Base-by-base conservation (phyloP, 2,329 filamentous ascomycete genomes). In the Hymenoscyphus scutula region DNA sequence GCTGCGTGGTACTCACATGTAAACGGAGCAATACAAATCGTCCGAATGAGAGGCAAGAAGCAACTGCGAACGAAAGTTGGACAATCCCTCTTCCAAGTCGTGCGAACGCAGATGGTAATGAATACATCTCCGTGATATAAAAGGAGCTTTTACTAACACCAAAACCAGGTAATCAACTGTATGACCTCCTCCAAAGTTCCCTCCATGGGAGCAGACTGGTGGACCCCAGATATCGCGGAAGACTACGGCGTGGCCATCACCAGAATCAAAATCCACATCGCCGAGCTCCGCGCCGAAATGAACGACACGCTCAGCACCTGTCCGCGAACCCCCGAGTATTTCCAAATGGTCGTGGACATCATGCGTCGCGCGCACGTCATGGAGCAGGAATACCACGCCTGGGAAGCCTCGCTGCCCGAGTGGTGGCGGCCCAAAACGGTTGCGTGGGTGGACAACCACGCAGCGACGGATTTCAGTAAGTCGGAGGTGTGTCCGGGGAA, bases 1-100 rank as follows among this genome's bases (percentile, higher is more conserved):
- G 75, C 81, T 61, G 83, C 84, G 1, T 88, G 85, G 85, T 84
- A 83, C 3, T 84, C 84, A 10, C 85, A 88, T 68, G 81, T 84
- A n/a, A 82, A 87, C 64, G 85, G 84, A 2, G 85, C 85, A n/a
- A 81, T 87, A 34, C 81, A 85, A 66, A 76, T 88, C 1, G 82
- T 85, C 59, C 84, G 82, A 70, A 79, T 81, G 10, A 80, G 85
- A 54, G 84, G 84, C 4, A 81, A 79, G 67, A 80, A 82, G 65
- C 83, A 86, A 68, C 71, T 85, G 10, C 76, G 76, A 51, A 84
- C 82, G 15, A 81, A 80, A 71, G 75, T 78, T 2, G 85, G 84
- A 0, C 71, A 82, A 34, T 77, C 80, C 61, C 77, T 88, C 15
- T 88, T 88, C 69, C 78, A 84, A 56, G 81, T 82, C 7, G 84